phyloP scores from a whole-genome alignment of 768 basidiomycete genomes.

The Tremella yokohamensis region DNA sequence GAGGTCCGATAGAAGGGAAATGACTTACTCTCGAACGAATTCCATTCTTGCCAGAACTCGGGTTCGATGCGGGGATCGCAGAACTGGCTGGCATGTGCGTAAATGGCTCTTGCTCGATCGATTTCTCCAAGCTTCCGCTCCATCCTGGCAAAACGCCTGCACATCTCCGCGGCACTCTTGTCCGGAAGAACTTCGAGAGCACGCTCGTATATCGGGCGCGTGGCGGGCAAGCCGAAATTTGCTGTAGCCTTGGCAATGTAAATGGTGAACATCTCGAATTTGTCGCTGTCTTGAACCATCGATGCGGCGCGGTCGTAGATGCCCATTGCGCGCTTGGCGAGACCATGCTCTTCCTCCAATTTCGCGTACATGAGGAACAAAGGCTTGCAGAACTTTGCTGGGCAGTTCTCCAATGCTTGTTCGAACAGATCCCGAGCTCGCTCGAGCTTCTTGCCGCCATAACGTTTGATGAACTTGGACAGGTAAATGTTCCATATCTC shows the following conservation, averaged over 20 bases:
- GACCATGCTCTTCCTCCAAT: conserved; percentile 88
- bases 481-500: conserved; percentile 99
- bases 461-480: conserved; percentile 93
- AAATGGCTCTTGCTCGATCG: conserved; percentile 91
- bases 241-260: conserved; percentile 96
- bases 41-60: conserved; percentile 96
- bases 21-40: conserved; percentile 73
- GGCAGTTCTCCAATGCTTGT: conserved; percentile 94
- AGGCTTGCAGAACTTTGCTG: conserved; percentile 88
- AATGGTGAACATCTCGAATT: conserved; percentile 96
- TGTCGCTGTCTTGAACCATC: conserved; percentile 81
- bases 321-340: conserved; percentile 92
- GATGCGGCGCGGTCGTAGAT: conserved; percentile 90
- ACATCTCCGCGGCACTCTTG: conserved; percentile 94
- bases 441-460: conserved; percentile 90
- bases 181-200: conserved; percentile 91
- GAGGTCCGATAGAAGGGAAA: neutral
- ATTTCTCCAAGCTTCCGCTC: conserved; percentile 99
- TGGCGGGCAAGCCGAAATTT: conserved; percentile 93
- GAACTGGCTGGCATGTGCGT: conserved; percentile 97
- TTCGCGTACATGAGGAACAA: conserved; percentile 94
- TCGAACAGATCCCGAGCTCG: conserved; percentile 96
- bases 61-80: conserved; percentile 86
- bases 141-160: conserved; percentile 87
- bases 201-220: conserved; percentile 90